Conservation (phyloP, 73 alveolate species). For the Paramecium tetraurelia region DNA sequence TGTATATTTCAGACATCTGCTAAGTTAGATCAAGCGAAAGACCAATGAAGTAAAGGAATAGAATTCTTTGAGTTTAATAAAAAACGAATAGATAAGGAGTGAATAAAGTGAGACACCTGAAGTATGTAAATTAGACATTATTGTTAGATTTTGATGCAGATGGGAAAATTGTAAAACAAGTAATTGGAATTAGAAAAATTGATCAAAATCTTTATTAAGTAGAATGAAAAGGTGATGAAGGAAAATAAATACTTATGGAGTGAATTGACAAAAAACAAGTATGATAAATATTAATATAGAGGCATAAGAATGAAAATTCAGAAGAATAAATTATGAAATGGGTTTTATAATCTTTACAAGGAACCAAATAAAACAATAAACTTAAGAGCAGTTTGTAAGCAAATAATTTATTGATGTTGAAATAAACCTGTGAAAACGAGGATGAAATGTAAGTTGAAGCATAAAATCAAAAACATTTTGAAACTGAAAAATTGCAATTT, state of each 20-base stretch:
- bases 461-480: not conserved
- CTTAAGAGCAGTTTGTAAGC: not conserved
- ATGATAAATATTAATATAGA: not conserved
- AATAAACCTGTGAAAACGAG: not conserved
- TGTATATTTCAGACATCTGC: not conserved
- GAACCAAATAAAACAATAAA: not conserved
- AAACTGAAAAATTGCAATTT: not conserved
- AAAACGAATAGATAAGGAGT: not conserved
- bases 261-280: slow-evolving; percentile 21
- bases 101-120: not conserved
- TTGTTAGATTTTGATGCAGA: not conserved
- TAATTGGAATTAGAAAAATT: slow-evolving; percentile 19
- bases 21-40: not conserved
- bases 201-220: not conserved
- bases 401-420: not conserved
- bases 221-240: slow-evolving; percentile 12
- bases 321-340: not conserved
- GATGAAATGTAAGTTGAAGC: not conserved
- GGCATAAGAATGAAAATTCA: not conserved
- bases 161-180: not conserved
- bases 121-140: not conserved
- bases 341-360: not conserved
- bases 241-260: slow-evolving; percentile 29
- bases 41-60: slow-evolving; percentile 17
- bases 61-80: slow-evolving; percentile 11